Evolutionary conservation across 139 green algal species (phyloP).

Genomic region (Zygnema cylindricum): DNA sequence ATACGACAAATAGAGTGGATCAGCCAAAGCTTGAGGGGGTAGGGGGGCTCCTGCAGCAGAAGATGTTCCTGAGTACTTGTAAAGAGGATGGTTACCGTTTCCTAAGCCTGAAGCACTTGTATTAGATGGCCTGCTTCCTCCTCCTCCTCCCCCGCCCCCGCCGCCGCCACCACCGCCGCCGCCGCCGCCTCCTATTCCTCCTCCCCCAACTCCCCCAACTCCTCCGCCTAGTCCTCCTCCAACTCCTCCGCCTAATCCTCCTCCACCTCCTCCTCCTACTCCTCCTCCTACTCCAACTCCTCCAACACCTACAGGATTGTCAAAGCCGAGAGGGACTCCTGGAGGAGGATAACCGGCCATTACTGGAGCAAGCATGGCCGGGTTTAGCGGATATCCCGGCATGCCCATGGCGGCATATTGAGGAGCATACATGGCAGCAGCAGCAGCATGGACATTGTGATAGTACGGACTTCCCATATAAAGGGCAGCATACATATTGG

Average conservation of each 20-base stretch:
- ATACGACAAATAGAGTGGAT: slow-evolving; percentile 44
- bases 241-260: neutral
- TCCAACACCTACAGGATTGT: slow-evolving; percentile 6
- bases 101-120: neutral
- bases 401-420: slow-evolving; percentile 49
- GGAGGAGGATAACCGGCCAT: slow-evolving; percentile 26
- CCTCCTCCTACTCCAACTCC: slow-evolving; percentile 17
- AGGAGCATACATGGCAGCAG: slow-evolving; percentile 48
- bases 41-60: neutral
- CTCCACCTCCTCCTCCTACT: neutral
- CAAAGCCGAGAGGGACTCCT: slow-evolving; percentile 25
- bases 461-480: slow-evolving; percentile 30
- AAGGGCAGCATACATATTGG: slow-evolving; percentile 32
- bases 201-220: neutral
- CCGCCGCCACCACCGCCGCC: slow-evolving; percentile 26
- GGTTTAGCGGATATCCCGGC: slow-evolving; percentile 37
- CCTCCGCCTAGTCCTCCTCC: neutral
- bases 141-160: neutral
- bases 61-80: neutral
- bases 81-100: neutral
- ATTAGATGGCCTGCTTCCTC: neutral
- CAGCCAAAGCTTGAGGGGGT: neutral
- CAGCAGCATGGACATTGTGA: slow-evolving; percentile 52
- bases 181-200: neutral
- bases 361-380: slow-evolving; percentile 37